A percentile compares a stretch with the other conserved stretches of the same genome.
These are phyloP conservation scores for Lachnellula suecica DNA, from an alignment of 2,329 filamentous ascomycete genomes.

Conservation along the genomic window DNA sequence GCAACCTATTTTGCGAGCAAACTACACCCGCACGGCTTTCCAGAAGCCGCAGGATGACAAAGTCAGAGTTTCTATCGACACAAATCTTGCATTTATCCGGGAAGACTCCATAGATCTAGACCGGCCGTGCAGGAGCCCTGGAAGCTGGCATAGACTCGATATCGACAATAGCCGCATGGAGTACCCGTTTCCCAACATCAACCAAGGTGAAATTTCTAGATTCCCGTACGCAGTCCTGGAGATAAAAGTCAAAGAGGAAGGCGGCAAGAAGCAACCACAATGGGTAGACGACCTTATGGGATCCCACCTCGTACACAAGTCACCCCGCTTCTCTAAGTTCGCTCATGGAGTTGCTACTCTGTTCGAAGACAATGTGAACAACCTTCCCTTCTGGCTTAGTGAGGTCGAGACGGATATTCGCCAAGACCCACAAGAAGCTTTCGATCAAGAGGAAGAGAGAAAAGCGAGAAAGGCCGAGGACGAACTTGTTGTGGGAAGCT, in stretches of 20 bases:
- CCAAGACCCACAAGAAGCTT: slow-evolving; percentile 85
- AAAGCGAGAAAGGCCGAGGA: slow-evolving; percentile 81
- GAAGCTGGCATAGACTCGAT: slow-evolving; percentile 87
- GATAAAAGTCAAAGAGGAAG: slow-evolving; percentile 78
- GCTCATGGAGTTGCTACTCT: slow-evolving; percentile 88
- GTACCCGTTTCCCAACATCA: slow-evolving; percentile 84
- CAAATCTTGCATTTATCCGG: slow-evolving; percentile 83
- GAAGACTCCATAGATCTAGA: slow-evolving; percentile 75
- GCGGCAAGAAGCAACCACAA: slow-evolving; percentile 65
- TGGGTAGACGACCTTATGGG: slow-evolving; percentile 93
- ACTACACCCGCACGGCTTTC: slow-evolving; percentile 92
- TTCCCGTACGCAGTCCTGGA: slow-evolving; percentile 92
- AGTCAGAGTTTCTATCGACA: slow-evolving; percentile 90
- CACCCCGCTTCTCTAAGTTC: slow-evolving; percentile 93
- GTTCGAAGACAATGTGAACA: slow-evolving; percentile 96
- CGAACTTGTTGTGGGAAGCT: slow-evolving; percentile 84
- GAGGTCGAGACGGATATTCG: slow-evolving; percentile 92
- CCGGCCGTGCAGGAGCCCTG: slow-evolving; percentile 84
- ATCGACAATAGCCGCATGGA: slow-evolving; percentile 81
- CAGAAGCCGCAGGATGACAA: slow-evolving; percentile 92
- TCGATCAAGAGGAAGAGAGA: slow-evolving; percentile 86
- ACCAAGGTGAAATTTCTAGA: slow-evolving; percentile 84
- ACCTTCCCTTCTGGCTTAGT: slow-evolving; percentile 91
- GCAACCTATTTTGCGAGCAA: slow-evolving; percentile 83
- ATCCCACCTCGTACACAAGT: slow-evolving; percentile 87